These are phyloP conservation scores for Russula olivacea DNA, from an alignment of 768 basidiomycete species.

Conservation along the genomic window DNA sequence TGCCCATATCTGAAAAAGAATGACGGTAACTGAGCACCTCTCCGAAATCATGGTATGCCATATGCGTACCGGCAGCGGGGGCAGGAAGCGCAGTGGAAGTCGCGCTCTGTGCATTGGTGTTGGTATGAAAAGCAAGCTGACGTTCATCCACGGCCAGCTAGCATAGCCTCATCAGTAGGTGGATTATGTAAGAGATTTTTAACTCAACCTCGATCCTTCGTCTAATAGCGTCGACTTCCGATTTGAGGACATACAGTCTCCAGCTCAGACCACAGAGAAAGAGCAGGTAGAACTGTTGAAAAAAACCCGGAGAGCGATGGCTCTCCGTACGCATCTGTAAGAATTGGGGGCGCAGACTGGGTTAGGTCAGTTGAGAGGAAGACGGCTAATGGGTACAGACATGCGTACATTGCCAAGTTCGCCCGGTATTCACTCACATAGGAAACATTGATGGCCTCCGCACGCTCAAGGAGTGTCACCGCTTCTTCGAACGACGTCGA, in stretches of 20 bases:
- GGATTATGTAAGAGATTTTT: too few species aligned
- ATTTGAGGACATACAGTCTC: conserved; percentile 1
- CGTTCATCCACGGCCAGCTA: neutral
- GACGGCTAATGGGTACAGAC: neutral
- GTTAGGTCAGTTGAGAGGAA: neutral
- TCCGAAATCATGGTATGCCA: neutral
- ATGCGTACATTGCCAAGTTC: neutral
- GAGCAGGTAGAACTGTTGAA: conserved; percentile 1
- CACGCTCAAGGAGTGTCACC: neutral
- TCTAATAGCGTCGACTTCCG: neutral
- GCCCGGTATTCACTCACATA: neutral
- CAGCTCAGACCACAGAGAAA: neutral
- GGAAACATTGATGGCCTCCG: neutral
- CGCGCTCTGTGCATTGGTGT: neutral
- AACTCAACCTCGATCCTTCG: neutral
- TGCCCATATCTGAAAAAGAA: neutral
- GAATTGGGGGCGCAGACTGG: neutral
- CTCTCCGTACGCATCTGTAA: neutral
- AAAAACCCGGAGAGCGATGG: neutral
- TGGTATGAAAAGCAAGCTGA: neutral
- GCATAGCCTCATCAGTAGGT: neutral
- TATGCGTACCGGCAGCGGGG: neutral
- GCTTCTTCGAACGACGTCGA: neutral
- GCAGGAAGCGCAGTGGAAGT: neutral
- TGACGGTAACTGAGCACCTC: neutral